phyloP scores from a whole-genome alignment of 768 basidiomycete species.

The Termitomyces sp. region DNA sequence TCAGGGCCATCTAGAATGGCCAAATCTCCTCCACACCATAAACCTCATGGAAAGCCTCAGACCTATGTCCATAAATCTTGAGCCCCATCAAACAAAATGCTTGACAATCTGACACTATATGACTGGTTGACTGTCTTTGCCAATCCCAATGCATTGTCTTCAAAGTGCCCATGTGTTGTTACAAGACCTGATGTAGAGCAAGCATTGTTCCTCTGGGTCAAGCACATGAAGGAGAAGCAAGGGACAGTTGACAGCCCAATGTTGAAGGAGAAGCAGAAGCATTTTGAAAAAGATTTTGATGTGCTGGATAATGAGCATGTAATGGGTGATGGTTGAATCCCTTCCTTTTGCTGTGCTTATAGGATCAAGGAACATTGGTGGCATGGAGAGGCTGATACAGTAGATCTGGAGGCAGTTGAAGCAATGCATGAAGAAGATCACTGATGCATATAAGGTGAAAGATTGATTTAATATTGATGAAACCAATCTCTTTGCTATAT shows the following conservation, averaged over 20 bases:
- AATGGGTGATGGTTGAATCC: neutral
- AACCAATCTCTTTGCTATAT: conserved; percentile 13
- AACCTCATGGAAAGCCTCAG: neutral
- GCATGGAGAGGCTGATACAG: conserved; percentile 21
- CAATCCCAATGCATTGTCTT: conserved; percentile 24
- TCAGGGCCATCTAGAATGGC: too few species aligned
- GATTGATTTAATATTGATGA: conserved; percentile 23
- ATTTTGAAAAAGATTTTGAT: too few species aligned
- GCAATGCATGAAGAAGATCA: conserved; percentile 9
- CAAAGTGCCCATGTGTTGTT: conserved; percentile 27
- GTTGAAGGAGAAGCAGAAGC: too few species aligned
- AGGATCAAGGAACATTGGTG: conserved; percentile 15
- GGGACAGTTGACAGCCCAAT: neutral
- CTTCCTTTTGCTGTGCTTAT: neutral
- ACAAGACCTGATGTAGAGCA: conserved; percentile 30
- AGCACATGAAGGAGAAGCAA: neutral
- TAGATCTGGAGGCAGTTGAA: conserved; percentile 17
- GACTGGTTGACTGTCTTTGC: neutral
- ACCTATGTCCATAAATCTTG: neutral
- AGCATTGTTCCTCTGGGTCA: too few species aligned
- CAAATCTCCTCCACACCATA: neutral
- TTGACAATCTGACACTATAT: neutral
- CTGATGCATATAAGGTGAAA: conserved; percentile 16
- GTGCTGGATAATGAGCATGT: neutral
- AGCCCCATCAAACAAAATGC: neutral